Percentiles rank a stretch among this genome's conserved stretches.
These are phyloP conservation scores for Nemania diffusa DNA, from an alignment of 2,329 filamentous ascomycete species.

Conservation along the genomic window DNA sequence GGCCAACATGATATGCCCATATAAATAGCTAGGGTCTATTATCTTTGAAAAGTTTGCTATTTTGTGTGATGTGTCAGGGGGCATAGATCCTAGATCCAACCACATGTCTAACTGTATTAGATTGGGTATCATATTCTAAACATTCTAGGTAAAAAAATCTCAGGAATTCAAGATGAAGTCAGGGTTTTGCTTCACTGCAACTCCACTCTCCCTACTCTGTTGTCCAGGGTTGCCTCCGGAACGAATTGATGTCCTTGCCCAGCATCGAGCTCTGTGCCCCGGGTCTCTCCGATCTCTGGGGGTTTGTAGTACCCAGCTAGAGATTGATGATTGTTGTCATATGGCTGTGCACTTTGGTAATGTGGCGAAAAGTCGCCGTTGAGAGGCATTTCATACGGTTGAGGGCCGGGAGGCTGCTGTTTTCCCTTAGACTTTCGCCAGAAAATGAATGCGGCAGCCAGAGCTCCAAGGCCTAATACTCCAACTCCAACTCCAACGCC, in stretches of 20 bases:
- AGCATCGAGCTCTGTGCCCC: constrained; percentile 26
- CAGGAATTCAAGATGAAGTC: neutral
- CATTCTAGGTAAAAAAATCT: neutral
- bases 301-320: constrained; percentile 27
- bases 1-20: neutral
- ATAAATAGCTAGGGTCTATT: neutral
- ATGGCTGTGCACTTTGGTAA: constrained; percentile 8
- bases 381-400: constrained; percentile 31
- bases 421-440: constrained; percentile 37
- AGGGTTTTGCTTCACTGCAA: constrained; percentile 16
- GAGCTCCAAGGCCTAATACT: constrained; percentile 33
- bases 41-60: neutral
- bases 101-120: constrained; percentile 13
- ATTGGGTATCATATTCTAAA: constrained; percentile 28
- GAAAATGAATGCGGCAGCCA: constrained; percentile 37
- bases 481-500: constrained; percentile 40
- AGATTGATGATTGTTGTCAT: constrained; percentile 13
- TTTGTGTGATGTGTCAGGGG: neutral
- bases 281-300: constrained; percentile 10
- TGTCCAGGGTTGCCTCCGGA: constrained; percentile 9
- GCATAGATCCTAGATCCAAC: neutral
- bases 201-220: constrained; percentile 15
- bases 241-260: constrained; percentile 30
- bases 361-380: constrained; percentile 25
- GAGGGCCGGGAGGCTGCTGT: constrained; percentile 8